Base-by-base conservation (phyloP, 805 yeast genomes). In the Ogataea pignaliae region DNA sequence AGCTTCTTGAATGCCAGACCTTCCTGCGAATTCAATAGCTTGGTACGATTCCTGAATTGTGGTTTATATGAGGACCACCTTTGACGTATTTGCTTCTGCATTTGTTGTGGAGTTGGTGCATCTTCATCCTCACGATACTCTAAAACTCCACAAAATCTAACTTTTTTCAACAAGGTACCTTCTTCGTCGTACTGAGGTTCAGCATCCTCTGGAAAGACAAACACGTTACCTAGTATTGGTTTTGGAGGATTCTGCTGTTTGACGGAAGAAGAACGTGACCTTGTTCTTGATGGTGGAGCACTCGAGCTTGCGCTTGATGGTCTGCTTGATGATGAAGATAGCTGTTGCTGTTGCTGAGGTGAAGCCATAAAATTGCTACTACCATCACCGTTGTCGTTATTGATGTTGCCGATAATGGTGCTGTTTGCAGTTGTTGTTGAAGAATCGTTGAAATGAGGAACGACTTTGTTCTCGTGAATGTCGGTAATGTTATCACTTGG, bases 91-190 rank as follows among this genome's bases (percentile, higher is more conserved):
- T 65, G 69, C 40, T 66, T 66, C 40, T 60, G 61, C 46, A 63
- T 53, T 36, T 58, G 61, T 40, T 55, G 58, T 5, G 69, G 64
- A 3, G 78, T 65, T 1, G 82, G 82, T 0, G 76, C 78, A 59
- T 78, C 83, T 55, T 78, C 83, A 7, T 70, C 76, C 30, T 71
- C 77, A 2, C 70, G 54, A 44, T 75, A 78, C 40, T 69, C 74
- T 1, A 76, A 69, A 5, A 78, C 81, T 0, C 81, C 82, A 4
- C 63, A 62, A 48, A 78, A 78, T 29, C 83, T 56, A 10, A 78
- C 82, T 48, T 65, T 74, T 48, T 75, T 76, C 2, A 59, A 31
- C 10, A 52, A 3, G 16, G 47, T 49, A 4, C 62, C 65, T 28
- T 46, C 43, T 16, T 44, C 51, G 29, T 44, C 45, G 3, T 39